Base-by-base conservation (phyloP, 1,284 basidiomycete species). In the Stereum hirsutum region DNA sequence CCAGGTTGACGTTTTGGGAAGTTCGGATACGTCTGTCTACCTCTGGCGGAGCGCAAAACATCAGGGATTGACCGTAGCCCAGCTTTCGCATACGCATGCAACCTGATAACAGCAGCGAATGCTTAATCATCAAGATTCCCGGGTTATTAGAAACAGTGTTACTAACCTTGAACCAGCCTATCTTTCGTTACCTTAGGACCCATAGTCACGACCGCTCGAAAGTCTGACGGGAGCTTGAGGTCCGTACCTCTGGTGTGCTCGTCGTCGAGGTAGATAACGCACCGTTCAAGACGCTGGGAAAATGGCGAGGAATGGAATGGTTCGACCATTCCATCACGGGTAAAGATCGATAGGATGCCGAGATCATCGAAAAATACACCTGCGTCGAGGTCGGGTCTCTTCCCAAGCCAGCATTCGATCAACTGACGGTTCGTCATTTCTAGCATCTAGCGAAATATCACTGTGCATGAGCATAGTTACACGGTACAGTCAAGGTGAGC, bases 231-330 rank as follows among this genome's bases (percentile, higher is more conserved):
- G 27, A 78, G 56, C 34, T 68, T 75, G n/a, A 77, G 56, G 51
- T 78, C 75, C 0, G 73, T 77, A 6, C 76, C 75, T 24, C 76
- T 57, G 0, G 77, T 78, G 46, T 78, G 75, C 1, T 69, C 70
- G 49, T 79, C 75, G 33, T 78, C 76, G 0, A 79, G 65, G 46
- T 79, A 78, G 2, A 76, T 51, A 4, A 75, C 46, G 25, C 72
- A 74, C 47, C 62, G 57, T 14, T 67, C 61, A 0, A 77, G 54
- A 41, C 64, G 64, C 30, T 65, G 57, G 3, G 52, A 56, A 47
- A 65, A 74, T 0, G 64, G 61, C 2, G 75, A 78, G 5, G 66
- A 61, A 3, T 55, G 39, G 2, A 79, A 52, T 1, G 59, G 55
- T 42, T 73, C 68, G 0, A 55, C 53, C 2, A 42, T 52, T 0